A percentile compares a stretch with the other conserved stretches of the same genome.
These are phyloP conservation scores for Candida tammaniensis DNA, from an alignment of 805 yeast species.

Conservation along the genomic window DNA sequence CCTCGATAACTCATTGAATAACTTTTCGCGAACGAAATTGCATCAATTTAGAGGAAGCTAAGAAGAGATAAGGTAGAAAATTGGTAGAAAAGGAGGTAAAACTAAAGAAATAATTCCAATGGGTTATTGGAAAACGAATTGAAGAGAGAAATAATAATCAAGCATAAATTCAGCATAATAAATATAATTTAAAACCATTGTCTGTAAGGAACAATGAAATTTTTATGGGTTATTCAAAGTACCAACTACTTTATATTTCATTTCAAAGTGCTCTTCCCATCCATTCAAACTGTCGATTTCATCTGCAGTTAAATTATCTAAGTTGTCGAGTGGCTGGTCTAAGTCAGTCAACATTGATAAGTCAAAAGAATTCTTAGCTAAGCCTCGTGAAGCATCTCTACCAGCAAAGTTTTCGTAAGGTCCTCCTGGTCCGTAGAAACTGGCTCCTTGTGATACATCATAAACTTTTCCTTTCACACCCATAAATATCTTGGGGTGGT, in stretches of 20 bases:
- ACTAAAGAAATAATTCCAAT: no score
- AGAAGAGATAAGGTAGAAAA: no score
- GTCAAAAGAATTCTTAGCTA: slow-evolving; percentile 87
- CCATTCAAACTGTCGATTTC: slow-evolving; percentile 71
- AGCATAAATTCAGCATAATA: no score
- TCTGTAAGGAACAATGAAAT: no score
- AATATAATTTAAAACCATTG: no score
- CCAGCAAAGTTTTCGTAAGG: slow-evolving; percentile 96
- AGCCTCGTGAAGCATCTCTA: slow-evolving; percentile 89
- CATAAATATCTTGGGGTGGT: slow-evolving; percentile 75
- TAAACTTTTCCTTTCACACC: slow-evolving; percentile 85
- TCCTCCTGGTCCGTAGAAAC: slow-evolving; percentile 94
- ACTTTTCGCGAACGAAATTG: slow-evolving; percentile 2
- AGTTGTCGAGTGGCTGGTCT: slow-evolving; percentile 74
- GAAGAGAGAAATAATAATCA: no score
- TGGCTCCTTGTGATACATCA: slow-evolving; percentile 76
- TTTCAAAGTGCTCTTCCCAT: slow-evolving; percentile 82
- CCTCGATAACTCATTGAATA: slow-evolving; percentile 38
- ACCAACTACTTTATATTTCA: slow-evolving; percentile 83
- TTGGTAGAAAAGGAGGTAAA: no score
- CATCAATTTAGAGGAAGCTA: no score
- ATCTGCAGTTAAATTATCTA: slow-evolving; percentile 55
- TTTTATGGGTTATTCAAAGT: slow-evolving; percentile 20
- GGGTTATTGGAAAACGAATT: no score
- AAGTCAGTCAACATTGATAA: slow-evolving; percentile 58